Base-by-base conservation (phyloP, 2,329 filamentous ascomycete species). In the Pestalotiopsis sp. region DNA sequence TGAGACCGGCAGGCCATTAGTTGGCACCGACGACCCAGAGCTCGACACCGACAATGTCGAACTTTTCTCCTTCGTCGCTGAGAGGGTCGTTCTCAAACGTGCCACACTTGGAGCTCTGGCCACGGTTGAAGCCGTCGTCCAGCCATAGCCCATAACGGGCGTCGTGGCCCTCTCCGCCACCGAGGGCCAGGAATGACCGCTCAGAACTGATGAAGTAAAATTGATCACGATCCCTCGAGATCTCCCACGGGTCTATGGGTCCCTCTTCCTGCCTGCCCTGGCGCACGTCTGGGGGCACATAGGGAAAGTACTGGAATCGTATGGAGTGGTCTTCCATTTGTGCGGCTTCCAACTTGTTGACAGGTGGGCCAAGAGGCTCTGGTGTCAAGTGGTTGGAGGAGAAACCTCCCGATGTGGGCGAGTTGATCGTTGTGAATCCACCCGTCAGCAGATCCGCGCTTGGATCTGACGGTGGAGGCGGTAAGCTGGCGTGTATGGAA, bases 261-360 rank as follows among this genome's bases (percentile, higher is more conserved):
- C n/a, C 41, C 38, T 64, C 61, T 5, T 64, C 39, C 5, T 25
- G n/a, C 13, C 14, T 64, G 38, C 38, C 38, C 7, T 49, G n/a
- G 17, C 41, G n/a, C n/a, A 39, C 41, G 5, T 64, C 61, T 23
- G 61, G 61, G 12, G 61, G 61, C 20, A 64, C 61, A 77, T 98
- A 98, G 0, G 95, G 95, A 76, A 98, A 99, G 0, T 95, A 95
- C 81, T 97, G 98, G 87, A 99, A 99, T 23, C 96, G 90, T 73
- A 98, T 94, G 31, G 90, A 87, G 71, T 95, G 93, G 76, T 74
- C 12, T 76, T 74, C 23, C 78, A 74, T 59, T 74, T 39, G 41
- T 67, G 7, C 61, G 61, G 6, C 65, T 68, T 61, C 38, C 52
- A 75, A 69, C 65, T 75, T 73, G 71, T 77, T 70, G 65, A 73